Conservation (phyloP, 2,329 filamentous ascomycete genomes). For the Myrmaecium sp. region DNA sequence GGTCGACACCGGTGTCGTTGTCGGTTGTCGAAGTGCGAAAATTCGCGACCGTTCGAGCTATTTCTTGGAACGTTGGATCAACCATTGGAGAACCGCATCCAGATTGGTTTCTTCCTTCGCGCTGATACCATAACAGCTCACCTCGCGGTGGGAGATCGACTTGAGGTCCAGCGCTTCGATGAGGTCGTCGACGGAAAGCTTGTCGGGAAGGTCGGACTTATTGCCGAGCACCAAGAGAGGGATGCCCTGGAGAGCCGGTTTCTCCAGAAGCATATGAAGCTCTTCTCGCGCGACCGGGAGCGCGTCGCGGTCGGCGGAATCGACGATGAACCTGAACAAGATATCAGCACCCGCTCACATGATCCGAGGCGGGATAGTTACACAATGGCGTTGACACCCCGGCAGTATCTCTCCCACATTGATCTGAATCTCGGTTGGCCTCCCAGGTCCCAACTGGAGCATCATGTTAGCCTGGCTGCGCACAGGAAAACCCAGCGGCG, state of each 20-base stretch:
- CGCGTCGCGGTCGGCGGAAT: slow-evolving; percentile 71
- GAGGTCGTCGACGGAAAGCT: slow-evolving; percentile 81
- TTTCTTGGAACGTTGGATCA: slow-evolving; percentile 75
- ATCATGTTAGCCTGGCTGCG: neutral
- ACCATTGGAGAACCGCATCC: slow-evolving; percentile 89
- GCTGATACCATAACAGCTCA: slow-evolving; percentile 97
- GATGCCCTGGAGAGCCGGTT: slow-evolving; percentile 72
- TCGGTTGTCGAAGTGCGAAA: no score
- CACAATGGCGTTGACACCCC: slow-evolving; percentile 93
- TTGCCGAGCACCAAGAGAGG: slow-evolving; percentile 89
- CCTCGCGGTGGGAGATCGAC: slow-evolving; percentile 75
- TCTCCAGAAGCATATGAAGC: slow-evolving; percentile 73
- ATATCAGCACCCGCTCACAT: slow-evolving; percentile 12
- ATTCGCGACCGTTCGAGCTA: slow-evolving; percentile 20
- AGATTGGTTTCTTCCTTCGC: slow-evolving; percentile 98
- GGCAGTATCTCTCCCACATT: slow-evolving; percentile 99
- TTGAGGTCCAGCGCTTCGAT: slow-evolving; percentile 88
- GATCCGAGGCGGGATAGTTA: slow-evolving; percentile 22
- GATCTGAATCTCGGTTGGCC: slow-evolving; percentile 91
- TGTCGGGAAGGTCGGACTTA: slow-evolving; percentile 88
- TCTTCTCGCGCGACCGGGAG: slow-evolving; percentile 80
- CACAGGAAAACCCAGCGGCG: slow-evolving; percentile 4
- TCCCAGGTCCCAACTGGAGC: slow-evolving; percentile 76
- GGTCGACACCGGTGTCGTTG: neutral
- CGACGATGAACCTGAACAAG: slow-evolving; percentile 64